These are phyloP conservation scores for Tulasnella sp. DNA, from an alignment of 768 basidiomycete genomes.

Conservation along the genomic window DNA sequence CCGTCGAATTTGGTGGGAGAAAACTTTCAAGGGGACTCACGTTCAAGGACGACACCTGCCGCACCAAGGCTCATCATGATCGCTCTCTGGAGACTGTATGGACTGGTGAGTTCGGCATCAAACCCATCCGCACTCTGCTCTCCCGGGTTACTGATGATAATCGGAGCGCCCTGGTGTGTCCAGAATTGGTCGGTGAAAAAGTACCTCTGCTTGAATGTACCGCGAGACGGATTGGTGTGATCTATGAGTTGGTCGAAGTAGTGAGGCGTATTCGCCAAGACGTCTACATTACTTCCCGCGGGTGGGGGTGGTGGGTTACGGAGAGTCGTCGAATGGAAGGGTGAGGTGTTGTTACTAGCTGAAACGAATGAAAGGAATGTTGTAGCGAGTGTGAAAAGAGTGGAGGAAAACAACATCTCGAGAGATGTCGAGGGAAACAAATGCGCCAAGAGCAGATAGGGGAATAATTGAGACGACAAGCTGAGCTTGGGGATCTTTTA, in stretches of 20 bases:
- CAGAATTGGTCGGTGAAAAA: slow-evolving; percentile 5
- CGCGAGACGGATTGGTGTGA: slow-evolving; percentile 17
- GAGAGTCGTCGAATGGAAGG: neutral
- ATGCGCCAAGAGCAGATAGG: no score
- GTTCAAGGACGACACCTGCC: slow-evolving; percentile 9
- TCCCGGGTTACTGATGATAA: neutral
- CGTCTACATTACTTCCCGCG: neutral
- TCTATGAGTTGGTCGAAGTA: slow-evolving; percentile 20
- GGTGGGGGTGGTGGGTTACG: neutral
- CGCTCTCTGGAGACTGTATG: neutral
- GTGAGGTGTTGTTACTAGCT: no score
- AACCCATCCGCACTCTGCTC: slow-evolving; percentile 4
- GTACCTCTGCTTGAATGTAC: slow-evolving; percentile 22
- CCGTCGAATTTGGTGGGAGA: neutral
- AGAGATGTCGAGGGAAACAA: no score
- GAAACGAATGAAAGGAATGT: no score
- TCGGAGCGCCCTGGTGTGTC: neutral
- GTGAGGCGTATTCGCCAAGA: neutral
- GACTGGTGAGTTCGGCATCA: neutral
- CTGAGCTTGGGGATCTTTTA: no score
- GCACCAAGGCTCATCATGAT: neutral
- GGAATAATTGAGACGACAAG: no score
- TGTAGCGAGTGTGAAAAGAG: no score
- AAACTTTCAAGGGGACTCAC: neutral
- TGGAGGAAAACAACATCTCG: no score